phyloP scores from a whole-genome alignment of 192 early-diverging fungal genomes.

The Backusella macrospora region DNA sequence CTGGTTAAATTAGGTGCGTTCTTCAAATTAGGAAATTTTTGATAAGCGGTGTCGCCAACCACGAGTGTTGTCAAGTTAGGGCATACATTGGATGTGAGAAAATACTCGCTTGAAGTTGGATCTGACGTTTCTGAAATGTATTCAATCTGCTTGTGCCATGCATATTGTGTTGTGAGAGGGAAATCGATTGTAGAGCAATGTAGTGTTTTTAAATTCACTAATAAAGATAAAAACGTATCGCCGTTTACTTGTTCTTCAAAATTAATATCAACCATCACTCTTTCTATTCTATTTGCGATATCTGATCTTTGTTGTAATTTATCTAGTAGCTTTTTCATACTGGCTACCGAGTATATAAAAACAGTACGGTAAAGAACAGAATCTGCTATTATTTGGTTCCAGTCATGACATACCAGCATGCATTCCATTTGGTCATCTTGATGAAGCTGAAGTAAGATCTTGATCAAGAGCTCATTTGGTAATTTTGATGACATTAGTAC shows the following conservation, averaged over 20 bases:
- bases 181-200: not conserved
- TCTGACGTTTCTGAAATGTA: not conserved
- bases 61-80: not conserved
- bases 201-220: not conserved
- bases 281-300: not conserved
- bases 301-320: not conserved
- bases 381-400: not conserved
- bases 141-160: not conserved
- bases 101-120: too few species aligned
- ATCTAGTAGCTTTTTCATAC: not conserved
- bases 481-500: not conserved
- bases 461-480: not conserved
- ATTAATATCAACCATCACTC: not conserved
- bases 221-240: not conserved
- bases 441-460: not conserved
- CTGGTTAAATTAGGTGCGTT: not conserved
- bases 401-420: not conserved
- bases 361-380: not conserved
- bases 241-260: not conserved
- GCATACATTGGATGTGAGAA: too few species aligned
- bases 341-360: not conserved
- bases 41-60: not conserved
- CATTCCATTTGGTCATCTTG: slow-evolving; percentile 8
- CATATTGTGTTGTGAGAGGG: too few species aligned
- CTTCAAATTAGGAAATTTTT: not conserved